Conservation (phyloP, 2,329 filamentous ascomycete genomes). For the Orbilia ellipsospora region DNA sequence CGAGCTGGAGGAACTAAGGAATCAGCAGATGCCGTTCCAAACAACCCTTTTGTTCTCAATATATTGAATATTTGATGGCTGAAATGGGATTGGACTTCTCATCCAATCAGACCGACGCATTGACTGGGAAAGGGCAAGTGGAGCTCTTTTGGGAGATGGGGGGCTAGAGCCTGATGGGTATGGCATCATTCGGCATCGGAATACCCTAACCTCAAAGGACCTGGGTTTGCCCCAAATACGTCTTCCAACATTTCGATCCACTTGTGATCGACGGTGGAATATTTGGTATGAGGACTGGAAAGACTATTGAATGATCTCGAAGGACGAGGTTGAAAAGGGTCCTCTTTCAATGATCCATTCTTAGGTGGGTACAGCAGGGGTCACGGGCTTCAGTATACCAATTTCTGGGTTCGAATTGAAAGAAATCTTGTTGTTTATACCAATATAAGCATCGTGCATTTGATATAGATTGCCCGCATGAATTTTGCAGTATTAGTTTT, state of each 20-base stretch:
- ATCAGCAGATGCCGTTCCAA: constrained; percentile 8
- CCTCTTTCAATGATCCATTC: background rate
- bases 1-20: constrained; percentile 16
- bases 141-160: background rate
- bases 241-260: background rate
- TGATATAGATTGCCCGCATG: background rate
- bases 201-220: constrained; percentile 9
- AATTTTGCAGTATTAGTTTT: background rate
- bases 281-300: background rate
- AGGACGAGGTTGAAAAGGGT: background rate
- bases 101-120: constrained; percentile 27
- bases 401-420: constrained; percentile 29
- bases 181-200: constrained; percentile 42
- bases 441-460: constrained; percentile 15
- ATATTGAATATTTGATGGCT: constrained; percentile 2
- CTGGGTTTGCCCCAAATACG: constrained; percentile 4
- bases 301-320: background rate
- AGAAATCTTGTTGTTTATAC: constrained; percentile 13
- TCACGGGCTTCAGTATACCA: constrained; percentile 7
- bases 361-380: no score
- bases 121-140: constrained; percentile 8
- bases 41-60: no score
- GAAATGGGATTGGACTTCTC: constrained; percentile 16
- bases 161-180: constrained; percentile 12
- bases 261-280: constrained; percentile 19